These are phyloP conservation scores for Hypocrella siamensis DNA, from an alignment of 2,329 filamentous ascomycete species.

Conservation along the genomic window DNA sequence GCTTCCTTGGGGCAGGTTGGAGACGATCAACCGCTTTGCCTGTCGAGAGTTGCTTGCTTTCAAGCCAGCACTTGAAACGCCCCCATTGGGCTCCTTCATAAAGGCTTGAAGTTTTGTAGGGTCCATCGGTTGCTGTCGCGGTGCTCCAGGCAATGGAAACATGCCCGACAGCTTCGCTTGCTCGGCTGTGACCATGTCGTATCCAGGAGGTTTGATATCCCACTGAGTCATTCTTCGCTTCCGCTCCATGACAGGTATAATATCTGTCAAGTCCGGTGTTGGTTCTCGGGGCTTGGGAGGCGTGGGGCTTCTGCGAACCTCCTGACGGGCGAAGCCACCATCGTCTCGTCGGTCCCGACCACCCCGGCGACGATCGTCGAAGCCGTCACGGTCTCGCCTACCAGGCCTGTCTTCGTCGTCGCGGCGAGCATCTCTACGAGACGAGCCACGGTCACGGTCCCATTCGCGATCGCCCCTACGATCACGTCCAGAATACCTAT, in stretches of 20 bases:
- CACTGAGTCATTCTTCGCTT: slow-evolving; percentile 93
- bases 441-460: slow-evolving; percentile 52
- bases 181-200: slow-evolving; percentile 95
- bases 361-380: slow-evolving; percentile 34
- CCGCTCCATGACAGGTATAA: slow-evolving; percentile 67
- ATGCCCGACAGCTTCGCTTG: slow-evolving; percentile 97
- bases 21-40: slow-evolving; percentile 77
- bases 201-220: slow-evolving; percentile 97
- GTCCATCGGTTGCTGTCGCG: slow-evolving; percentile 89
- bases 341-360: slow-evolving; percentile 27
- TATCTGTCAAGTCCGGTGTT: slow-evolving; percentile 82
- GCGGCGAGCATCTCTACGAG: slow-evolving; percentile 45
- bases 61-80: slow-evolving; percentile 59
- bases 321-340: slow-evolving; percentile 23
- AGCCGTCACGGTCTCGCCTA: slow-evolving; percentile 41
- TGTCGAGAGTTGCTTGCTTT: slow-evolving; percentile 90
- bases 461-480: slow-evolving; percentile 58
- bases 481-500: slow-evolving; percentile 64
- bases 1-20: slow-evolving; percentile 60
- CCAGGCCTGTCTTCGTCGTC: slow-evolving; percentile 46
- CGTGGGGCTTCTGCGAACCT: slow-evolving; percentile 56
- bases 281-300: slow-evolving; percentile 85
- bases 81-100: slow-evolving; percentile 72
- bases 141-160: slow-evolving; percentile 94
- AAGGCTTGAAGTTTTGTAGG: slow-evolving; percentile 87